Evolutionary conservation across 2,329 filamentous ascomycete genomes (phyloP).

Genomic region (Elsinoe necatrix): DNA sequence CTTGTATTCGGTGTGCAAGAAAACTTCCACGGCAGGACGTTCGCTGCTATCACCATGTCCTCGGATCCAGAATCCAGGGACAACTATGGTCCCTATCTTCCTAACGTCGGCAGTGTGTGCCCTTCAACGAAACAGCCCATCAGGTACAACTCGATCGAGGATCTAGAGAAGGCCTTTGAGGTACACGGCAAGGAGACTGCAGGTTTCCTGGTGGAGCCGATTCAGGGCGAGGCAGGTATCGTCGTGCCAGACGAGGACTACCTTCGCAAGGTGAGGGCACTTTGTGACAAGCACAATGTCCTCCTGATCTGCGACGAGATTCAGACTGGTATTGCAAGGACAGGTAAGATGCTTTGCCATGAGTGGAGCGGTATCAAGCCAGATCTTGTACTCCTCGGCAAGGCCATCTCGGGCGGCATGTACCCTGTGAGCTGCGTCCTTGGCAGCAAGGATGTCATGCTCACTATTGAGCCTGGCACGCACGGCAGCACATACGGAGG

Average conservation of each 20-base stretch:
- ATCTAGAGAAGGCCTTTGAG: constrained; percentile 71
- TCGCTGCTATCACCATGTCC: constrained; percentile 91
- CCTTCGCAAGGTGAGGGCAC: constrained; percentile 65
- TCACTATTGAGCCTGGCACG: constrained; percentile 90
- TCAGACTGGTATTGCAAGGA: constrained; percentile 93
- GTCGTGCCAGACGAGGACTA: constrained; percentile 90
- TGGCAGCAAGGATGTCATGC: constrained; percentile 82
- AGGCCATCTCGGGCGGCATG: constrained; percentile 96
- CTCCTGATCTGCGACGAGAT: constrained; percentile 97
- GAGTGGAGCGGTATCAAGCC: constrained; percentile 95
- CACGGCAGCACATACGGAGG: constrained; percentile 98
- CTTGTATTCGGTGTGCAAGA: constrained; percentile 75
- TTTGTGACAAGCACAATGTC: constrained; percentile 93
- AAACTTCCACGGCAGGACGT: constrained; percentile 96
- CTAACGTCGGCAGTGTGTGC: constrained; percentile 68
- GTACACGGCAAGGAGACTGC: constrained; percentile 76
- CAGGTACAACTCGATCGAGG: constrained; percentile 75
- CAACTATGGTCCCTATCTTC: constrained; percentile 94
- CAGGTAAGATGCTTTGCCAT: constrained; percentile 85
- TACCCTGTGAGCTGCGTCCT: constrained; percentile 97
- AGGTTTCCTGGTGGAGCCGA: constrained; percentile 90
- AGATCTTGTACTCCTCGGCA: constrained; percentile 88
- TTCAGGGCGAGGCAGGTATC: constrained; percentile 95
- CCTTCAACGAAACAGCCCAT: constrained; percentile 71
- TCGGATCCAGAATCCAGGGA: constrained; percentile 91